These are phyloP conservation scores for Gynandropsis gynandra DNA, from an alignment of 345 rosid species.

Conservation along the genomic window DNA sequence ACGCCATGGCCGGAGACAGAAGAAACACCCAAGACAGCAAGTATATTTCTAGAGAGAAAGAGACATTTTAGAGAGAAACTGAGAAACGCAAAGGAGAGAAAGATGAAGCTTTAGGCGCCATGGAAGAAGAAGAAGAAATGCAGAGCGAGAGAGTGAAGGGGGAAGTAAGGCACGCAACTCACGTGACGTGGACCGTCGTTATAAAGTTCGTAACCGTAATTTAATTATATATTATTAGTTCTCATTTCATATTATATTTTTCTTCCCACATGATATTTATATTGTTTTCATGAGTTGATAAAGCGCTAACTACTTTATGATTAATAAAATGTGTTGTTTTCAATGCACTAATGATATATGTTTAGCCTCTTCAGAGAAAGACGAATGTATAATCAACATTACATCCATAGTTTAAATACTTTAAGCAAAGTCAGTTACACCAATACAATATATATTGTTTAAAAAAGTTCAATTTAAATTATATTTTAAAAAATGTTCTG, in stretches of 20 bases:
- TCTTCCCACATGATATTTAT: conserved; percentile 16
- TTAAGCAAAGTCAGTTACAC: too few relatives aligned
- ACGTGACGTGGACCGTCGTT: conserved; percentile 36
- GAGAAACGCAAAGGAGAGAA: conserved; percentile 17
- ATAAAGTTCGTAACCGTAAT: conserved; percentile 29
- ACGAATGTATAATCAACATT: too few relatives aligned
- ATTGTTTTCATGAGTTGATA: background rate
- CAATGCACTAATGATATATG: too few relatives aligned
- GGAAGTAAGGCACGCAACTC: conserved; percentile 36
- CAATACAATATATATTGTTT: too few relatives aligned
- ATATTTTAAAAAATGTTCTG: background rate
- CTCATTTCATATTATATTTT: conserved; percentile 1
- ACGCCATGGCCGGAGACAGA: conserved; percentile 20
- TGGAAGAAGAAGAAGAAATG: conserved; percentile 6
- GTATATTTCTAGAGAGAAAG: background rate
- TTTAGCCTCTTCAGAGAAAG: too few relatives aligned
- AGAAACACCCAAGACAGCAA: background rate
- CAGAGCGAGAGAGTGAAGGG: conserved; percentile 8
- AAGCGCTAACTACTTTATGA: too few relatives aligned
- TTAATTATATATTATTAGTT: conserved; percentile 1
- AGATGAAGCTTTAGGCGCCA: conserved; percentile 30
- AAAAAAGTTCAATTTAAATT: too few relatives aligned
- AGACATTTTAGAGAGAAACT: background rate
- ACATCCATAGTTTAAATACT: too few relatives aligned
- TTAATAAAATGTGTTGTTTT: too few relatives aligned